Evolutionary conservation across 768 basidiomycete species (phyloP), one percentile per base, ranked within the genome.

Genomic region (Boletus subparvulus): DNA sequence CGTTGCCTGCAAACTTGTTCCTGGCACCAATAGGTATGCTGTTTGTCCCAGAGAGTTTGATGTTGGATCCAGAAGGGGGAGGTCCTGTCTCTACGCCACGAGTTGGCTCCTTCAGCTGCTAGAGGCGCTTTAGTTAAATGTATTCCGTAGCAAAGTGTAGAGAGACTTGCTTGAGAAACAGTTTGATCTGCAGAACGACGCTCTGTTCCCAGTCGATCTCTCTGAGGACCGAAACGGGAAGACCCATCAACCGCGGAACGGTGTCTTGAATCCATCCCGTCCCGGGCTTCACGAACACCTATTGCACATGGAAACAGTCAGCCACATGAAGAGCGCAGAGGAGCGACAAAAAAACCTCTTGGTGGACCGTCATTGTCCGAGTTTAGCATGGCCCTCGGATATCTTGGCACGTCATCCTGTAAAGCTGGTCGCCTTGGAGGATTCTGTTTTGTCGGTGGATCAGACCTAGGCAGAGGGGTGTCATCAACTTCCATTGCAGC

Each of bases 331-430:
- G 7, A 16, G 1, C 1, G 47, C 2, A 1, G 9, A 47, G 1
- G 5, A 37, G 8, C 9, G 17, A 42, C 1, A 37, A 47, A 30
- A 5, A 33, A 50, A 69, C 68, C 55, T 53, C 65, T 61, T 36
- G 49, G 26, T 28, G 26, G 40, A 12, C 62, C 56, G 33, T 66
- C 65, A 32, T 56, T 66, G n/a, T 61, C 67, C 24, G 62, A 42
- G 10, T 64, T 61, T 7, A 71, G 52, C 74, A 75, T 75, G 0
- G 75, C 75, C 32, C 75, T 65, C n/a, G 75, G 74, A 45, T 71
- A 75, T 26, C 68, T 68, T 45, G 71, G 66, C 7, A 59, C 64
- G 0, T 65, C 75, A n/a, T 66, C 72, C 2, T 63, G 68, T 11
- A 59, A 30, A 32, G 40, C 60, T 5, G 62, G 64, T 37, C 60